A percentile compares a stretch with the other conserved stretches of the same genome.
Conservation (phyloP, 768 basidiomycete species). For the Russula brevipes region DNA sequence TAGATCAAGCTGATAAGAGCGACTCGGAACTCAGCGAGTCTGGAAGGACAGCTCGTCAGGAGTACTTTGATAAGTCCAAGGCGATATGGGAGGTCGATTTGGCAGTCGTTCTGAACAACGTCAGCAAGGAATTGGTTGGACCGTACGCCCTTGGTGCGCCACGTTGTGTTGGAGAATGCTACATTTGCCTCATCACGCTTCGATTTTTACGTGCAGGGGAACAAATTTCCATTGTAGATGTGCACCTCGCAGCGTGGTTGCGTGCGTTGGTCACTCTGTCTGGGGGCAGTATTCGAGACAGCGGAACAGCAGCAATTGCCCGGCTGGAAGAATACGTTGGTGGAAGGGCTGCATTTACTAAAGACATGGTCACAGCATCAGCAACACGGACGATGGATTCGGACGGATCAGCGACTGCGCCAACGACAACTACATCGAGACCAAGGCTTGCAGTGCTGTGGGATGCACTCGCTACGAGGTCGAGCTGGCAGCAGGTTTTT, state of each 20-base stretch:
- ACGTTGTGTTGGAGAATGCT: not conserved
- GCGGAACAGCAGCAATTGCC: conserved; percentile 45
- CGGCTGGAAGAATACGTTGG: conserved; percentile 53
- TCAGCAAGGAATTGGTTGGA: conserved; percentile 57
- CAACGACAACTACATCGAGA: conserved; percentile 22
- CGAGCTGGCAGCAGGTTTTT: conserved; percentile 72
- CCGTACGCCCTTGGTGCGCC: conserved; percentile 59
- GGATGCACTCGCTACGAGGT: conserved; percentile 56
- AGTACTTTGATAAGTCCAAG: conserved; percentile 48
- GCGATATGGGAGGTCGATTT: conserved; percentile 51
- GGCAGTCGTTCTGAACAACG: conserved; percentile 40
- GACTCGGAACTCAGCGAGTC: conserved; percentile 38
- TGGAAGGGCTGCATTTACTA: conserved; percentile 40
- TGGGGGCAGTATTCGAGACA: conserved; percentile 48
- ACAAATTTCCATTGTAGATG: conserved; percentile 74
- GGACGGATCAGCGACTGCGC: conserved; percentile 2
- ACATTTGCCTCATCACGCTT: not conserved
- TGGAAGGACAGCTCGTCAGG: conserved; percentile 39
- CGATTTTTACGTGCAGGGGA: conserved; percentile 52
- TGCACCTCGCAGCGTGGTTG: conserved; percentile 78
- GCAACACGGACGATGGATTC: conserved; percentile 26
- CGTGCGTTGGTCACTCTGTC: conserved; percentile 52
- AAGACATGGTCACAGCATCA: conserved; percentile 7
- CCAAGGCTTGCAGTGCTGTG: conserved; percentile 58
- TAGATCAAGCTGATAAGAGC: conserved; percentile 41